These are phyloP conservation scores for Lithospermum erythrorhizon DNA, from an alignment of 257 asterid genomes.

Conservation along the genomic window DNA sequence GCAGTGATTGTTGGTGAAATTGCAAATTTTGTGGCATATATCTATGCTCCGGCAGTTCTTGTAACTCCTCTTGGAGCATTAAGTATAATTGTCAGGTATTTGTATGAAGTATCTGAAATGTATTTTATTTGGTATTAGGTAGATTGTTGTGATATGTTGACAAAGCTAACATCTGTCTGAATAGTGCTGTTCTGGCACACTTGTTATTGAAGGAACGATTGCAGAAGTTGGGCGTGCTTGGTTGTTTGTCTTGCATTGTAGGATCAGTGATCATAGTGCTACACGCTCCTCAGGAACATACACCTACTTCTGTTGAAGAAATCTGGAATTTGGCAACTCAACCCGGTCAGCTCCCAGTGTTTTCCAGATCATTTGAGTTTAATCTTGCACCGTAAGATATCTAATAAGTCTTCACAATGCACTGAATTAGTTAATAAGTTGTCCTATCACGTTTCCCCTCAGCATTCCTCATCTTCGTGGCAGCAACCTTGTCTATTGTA, in stretches of 20 bases:
- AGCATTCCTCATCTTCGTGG: slow-evolving; percentile 30
- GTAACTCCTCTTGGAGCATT: slow-evolving; percentile 91
- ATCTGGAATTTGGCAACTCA: slow-evolving; percentile 39
- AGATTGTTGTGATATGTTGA: slow-evolving; percentile 3
- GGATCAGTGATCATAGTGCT: slow-evolving; percentile 37
- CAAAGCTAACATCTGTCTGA: slow-evolving; percentile 24
- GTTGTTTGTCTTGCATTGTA: slow-evolving; percentile 33
- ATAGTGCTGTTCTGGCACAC: slow-evolving; percentile 37
- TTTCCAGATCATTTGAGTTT: neutral
- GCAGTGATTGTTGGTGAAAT: slow-evolving; percentile 83
- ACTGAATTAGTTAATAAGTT: neutral
- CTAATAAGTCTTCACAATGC: neutral
- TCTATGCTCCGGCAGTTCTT: slow-evolving; percentile 89
- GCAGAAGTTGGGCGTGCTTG: slow-evolving; percentile 27
- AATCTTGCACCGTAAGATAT: neutral
- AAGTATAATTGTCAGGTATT: slow-evolving; percentile 79
- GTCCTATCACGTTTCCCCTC: slow-evolving; percentile 12
- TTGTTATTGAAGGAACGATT: slow-evolving; percentile 32
- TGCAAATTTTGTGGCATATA: slow-evolving; percentile 79
- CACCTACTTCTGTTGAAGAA: slow-evolving; percentile 33
- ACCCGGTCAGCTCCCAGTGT: slow-evolving; percentile 21
- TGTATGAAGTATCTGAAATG: slow-evolving; percentile 4
- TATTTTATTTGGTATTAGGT: slow-evolving; percentile 7
- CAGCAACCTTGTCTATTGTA: slow-evolving; percentile 27
- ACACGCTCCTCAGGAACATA: slow-evolving; percentile 40